phyloP scores from a whole-genome alignment of 495 filamentous ascomycete species.

The Aspergillus incahuasiensis region DNA sequence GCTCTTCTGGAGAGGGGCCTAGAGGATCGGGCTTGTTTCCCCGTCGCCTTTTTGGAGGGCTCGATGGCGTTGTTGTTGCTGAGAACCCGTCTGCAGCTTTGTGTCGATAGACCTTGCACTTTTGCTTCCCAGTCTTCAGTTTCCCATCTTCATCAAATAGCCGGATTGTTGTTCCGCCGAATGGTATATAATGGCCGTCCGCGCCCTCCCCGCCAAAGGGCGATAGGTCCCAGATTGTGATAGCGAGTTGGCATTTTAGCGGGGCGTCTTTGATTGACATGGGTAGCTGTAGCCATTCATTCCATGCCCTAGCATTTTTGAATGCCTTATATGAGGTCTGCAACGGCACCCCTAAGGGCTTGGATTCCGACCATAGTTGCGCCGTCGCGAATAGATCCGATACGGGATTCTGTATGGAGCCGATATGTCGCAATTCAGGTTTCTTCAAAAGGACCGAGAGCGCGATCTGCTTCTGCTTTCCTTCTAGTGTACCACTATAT shows the following conservation, averaged over 20 bases:
- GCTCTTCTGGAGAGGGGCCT: conserved; percentile 53
- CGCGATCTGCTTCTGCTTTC: conserved; percentile 70
- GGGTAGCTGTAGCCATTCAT: conserved; percentile 91
- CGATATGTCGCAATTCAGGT: conserved; percentile 77
- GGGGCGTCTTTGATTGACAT: conserved; percentile 76
- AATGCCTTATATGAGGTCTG: conserved; percentile 92
- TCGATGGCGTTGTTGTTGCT: conserved; percentile 70
- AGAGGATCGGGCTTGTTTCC: conserved; percentile 36
- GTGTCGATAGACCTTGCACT: conserved; percentile 78
- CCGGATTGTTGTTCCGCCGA: conserved; percentile 86
- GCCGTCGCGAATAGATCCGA: conserved; percentile 91
- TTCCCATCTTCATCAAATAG: conserved; percentile 90
- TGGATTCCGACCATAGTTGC: conserved; percentile 93
- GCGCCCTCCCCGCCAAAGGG: conserved; percentile 62
- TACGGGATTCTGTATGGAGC: conserved; percentile 66
- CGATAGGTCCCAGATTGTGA: conserved; percentile 93
- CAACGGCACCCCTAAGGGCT: conserved; percentile 83
- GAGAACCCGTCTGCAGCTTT: conserved; percentile 83
- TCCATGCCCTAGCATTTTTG: conserved; percentile 76
- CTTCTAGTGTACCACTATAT: conserved; percentile 76
- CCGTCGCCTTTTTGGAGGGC: conserved; percentile 46
- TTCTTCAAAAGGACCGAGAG: conserved; percentile 72
- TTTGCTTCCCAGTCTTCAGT: conserved; percentile 84
- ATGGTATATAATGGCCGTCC: conserved; percentile 75
- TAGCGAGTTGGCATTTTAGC: conserved; percentile 74